These are phyloP conservation scores for Furcasterigmium furcatum DNA, from an alignment of 2,329 filamentous ascomycete species.

Conservation along the genomic window DNA sequence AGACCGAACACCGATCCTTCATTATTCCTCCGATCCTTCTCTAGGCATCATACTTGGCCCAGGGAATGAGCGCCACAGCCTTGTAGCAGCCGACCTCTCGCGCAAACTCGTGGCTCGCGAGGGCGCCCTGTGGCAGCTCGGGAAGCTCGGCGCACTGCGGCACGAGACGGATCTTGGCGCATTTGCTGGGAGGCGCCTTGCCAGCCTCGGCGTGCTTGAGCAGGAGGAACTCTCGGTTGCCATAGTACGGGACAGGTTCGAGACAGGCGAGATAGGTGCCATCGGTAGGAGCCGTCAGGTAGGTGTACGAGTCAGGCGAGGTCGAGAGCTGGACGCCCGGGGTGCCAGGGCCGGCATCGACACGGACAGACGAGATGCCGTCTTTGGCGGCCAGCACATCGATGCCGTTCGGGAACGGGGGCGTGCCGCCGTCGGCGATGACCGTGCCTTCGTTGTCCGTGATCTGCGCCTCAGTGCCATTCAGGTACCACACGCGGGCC, in stretches of 20 bases:
- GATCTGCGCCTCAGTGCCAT: slow-evolving; percentile 37
- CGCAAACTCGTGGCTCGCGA: slow-evolving; percentile 35
- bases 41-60: too few relatives aligned
- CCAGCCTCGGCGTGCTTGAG: slow-evolving; percentile 29
- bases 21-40: too few relatives aligned
- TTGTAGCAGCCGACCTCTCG: slow-evolving; percentile 34
- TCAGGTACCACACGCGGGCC: slow-evolving; percentile 42
- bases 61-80: slow-evolving; percentile 20
- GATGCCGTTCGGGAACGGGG: slow-evolving; percentile 33
- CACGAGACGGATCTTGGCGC: slow-evolving; percentile 37
- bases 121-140: slow-evolving; percentile 27
- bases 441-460: slow-evolving; percentile 25
- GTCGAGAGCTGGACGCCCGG: slow-evolving; percentile 29
- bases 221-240: slow-evolving; percentile 27
- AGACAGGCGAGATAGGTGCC: slow-evolving; percentile 40
- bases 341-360: slow-evolving; percentile 31
- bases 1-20: too few relatives aligned
- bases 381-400: slow-evolving; percentile 19
- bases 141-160: slow-evolving; percentile 38
- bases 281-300: slow-evolving; percentile 15
- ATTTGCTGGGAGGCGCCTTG: slow-evolving; percentile 27
- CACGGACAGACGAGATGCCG: slow-evolving; percentile 22
- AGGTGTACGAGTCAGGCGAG: slow-evolving; percentile 26
- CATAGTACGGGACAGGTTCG: slow-evolving; percentile 37
- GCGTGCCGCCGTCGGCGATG: slow-evolving; percentile 36